phyloP scores from a whole-genome alignment of 2,329 filamentous ascomycete species.

The Sclerotinia subarctica region DNA sequence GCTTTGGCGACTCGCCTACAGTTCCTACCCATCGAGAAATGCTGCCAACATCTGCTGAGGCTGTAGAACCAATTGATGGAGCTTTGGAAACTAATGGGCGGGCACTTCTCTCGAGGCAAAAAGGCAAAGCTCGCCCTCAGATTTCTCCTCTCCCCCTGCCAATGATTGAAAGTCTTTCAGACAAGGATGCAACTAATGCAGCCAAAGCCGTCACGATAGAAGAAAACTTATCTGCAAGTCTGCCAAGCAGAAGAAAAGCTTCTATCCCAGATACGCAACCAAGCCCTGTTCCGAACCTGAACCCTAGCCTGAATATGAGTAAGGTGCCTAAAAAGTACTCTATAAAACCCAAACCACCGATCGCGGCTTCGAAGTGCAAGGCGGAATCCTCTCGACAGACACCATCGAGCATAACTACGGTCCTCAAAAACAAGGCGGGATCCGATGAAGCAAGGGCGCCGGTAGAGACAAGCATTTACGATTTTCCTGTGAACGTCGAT shows the following conservation, averaged over 20 bases:
- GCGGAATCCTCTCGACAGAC: not conserved
- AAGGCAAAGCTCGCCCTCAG: not conserved
- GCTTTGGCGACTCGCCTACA: slow-evolving; percentile 1
- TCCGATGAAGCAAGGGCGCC: not conserved
- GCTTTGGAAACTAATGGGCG: not conserved
- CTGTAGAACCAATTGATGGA: not conserved
- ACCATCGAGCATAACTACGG: not conserved
- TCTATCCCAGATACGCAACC: not conserved
- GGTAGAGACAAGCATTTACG: slow-evolving; percentile 8
- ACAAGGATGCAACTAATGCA: not conserved
- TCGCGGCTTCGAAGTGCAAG: not conserved
- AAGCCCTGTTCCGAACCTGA: not conserved
- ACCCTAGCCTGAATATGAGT: not conserved
- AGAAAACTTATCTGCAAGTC: not conserved
- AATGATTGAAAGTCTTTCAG: not conserved
- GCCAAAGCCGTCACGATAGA: not conserved
- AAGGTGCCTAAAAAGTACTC: not conserved
- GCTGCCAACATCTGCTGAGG: not conserved
- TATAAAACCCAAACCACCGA: slow-evolving; percentile 5
- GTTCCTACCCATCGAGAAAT: not conserved
- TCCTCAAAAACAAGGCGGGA: not conserved
- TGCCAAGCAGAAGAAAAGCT: not conserved
- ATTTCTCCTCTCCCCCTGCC: not conserved
- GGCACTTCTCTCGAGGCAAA: not conserved
- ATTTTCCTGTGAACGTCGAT: slow-evolving; percentile 9